phyloP scores from a whole-genome alignment of 257 asterid genomes.

The Nicotiana attenuata region DNA sequence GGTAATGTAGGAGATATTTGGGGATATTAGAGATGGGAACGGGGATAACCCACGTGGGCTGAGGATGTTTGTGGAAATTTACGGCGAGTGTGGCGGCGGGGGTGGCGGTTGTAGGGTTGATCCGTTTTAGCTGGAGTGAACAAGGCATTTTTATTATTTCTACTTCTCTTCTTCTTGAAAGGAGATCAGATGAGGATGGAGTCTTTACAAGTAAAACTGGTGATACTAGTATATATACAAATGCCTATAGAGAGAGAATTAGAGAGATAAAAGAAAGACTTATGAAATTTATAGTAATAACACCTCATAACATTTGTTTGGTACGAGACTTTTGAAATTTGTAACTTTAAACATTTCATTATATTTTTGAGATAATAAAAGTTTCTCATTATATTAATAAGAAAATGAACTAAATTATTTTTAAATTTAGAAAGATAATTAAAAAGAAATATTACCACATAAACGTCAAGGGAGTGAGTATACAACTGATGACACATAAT shows the following conservation, averaged over 20 bases:
- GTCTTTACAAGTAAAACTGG: neutral
- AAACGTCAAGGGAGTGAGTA: too few relatives aligned
- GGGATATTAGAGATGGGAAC: slow-evolving; percentile 29
- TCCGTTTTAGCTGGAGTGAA: slow-evolving; percentile 47
- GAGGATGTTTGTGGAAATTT: slow-evolving; percentile 23
- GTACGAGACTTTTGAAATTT: too few relatives aligned
- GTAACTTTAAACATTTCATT: too few relatives aligned
- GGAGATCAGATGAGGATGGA: neutral
- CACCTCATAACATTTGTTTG: too few relatives aligned
- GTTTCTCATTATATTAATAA: too few relatives aligned
- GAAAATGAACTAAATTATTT: too few relatives aligned
- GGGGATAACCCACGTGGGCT: slow-evolving; percentile 36
- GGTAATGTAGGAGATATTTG: slow-evolving; percentile 40
- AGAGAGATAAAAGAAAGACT: neutral
- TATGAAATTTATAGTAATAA: too few relatives aligned
- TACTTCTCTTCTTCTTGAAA: neutral
- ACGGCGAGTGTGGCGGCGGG: slow-evolving; percentile 1
- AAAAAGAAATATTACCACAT: too few relatives aligned
- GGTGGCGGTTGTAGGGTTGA: slow-evolving; percentile 22
- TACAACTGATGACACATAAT: too few relatives aligned
- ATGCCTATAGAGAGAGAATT: neutral
- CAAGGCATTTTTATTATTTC: slow-evolving; percentile 36
- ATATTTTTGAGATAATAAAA: too few relatives aligned
- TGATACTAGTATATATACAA: neutral
- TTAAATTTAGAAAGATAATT: too few relatives aligned